These are phyloP conservation scores for Clonostachys rosea DNA, from an alignment of 2,329 filamentous ascomycete species.

Conservation along the genomic window DNA sequence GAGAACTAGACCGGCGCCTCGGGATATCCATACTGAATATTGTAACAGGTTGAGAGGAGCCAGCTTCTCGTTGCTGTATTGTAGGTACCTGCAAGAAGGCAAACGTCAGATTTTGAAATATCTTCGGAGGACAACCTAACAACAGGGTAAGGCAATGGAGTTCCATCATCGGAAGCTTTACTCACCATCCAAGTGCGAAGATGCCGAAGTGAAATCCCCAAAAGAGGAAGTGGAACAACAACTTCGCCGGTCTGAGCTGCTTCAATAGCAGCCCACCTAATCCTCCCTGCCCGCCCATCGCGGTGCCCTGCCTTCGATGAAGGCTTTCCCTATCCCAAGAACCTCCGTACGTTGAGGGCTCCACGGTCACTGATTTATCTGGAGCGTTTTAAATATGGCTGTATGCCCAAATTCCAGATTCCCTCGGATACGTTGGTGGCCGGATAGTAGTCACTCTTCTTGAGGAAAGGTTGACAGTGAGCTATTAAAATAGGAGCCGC, in stretches of 20 bases:
- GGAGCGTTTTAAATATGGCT: too few relatives aligned
- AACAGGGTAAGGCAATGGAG: not conserved
- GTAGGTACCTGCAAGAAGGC: slow-evolving; percentile 62
- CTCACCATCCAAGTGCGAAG: slow-evolving; percentile 82
- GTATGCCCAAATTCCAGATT: too few relatives aligned
- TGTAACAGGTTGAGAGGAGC: slow-evolving; percentile 74
- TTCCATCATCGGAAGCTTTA: not conserved
- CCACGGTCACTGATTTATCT: too few relatives aligned
- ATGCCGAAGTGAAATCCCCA: slow-evolving; percentile 73
- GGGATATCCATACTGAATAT: slow-evolving; percentile 93
- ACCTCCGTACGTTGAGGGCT: too few relatives aligned
- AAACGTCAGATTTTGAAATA: slow-evolving; percentile 1
- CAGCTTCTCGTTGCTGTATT: slow-evolving; percentile 62
- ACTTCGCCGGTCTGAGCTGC: slow-evolving; percentile 66
- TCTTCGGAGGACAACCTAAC: not conserved
- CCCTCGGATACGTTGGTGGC: too few relatives aligned
- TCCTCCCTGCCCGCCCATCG: slow-evolving; percentile 34
- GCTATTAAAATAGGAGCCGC: too few relatives aligned
- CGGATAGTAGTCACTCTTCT: too few relatives aligned
- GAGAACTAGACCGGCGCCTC: slow-evolving; percentile 84
- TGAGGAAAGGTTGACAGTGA: too few relatives aligned
- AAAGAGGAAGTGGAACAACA: slow-evolving; percentile 77
- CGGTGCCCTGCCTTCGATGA: not conserved
- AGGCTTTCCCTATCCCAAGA: not conserved
- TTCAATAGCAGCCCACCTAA: slow-evolving; percentile 44